Base-by-base conservation (phyloP, 2,329 filamentous ascomycete genomes). In the Fusarium lyarnte region DNA sequence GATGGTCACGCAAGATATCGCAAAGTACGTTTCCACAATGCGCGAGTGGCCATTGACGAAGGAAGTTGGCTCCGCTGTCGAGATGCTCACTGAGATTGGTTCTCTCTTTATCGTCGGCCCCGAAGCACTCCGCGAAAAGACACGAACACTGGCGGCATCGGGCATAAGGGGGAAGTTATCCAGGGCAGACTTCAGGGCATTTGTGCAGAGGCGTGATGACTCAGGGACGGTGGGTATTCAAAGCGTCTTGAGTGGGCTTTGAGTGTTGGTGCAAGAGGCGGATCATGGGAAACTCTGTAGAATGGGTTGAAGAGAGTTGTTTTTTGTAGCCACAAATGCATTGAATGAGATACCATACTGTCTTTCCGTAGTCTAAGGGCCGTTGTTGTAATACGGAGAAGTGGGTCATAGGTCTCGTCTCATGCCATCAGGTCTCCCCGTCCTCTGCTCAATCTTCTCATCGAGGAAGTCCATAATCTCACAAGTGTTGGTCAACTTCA, bases 1-100 rank as follows among this genome's bases (percentile, higher is more conserved):
- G 51, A 96, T 98, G 89, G 94, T 98, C 31, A 95, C 93, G 39
- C 97, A 98, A 84, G 96, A 99, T 80, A 95, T 98, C 81, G 94
- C 94, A 39, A 94, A 94, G 79, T 99, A 99, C 81, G 93, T 93
- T 13, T 92, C 95, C 68, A 90, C 97, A 16, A 87, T 99, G 73
- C 91, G 93, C 70, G 91, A 91, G 38, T 98, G 94, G 94, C 89
- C 92, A 33, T 85, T 95, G 43, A 87, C 88, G 58, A 91, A 91
- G 76, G 90, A 93, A 43, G 89, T 91, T 53, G 88, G 89, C 74
- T 87, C 87, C 29, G 89, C 90, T 59, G 89, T 98, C 73, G 95
- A 99, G 84, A 89, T 97, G 49, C 84, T 99, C 67, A 92, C 94
- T 31, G 96, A 99, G 85, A 94, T 99, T 65, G 95, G 95, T 16